Evolutionary conservation across 2,329 filamentous ascomycete species (phyloP).

Genomic region (Xylariaceae sp.): DNA sequence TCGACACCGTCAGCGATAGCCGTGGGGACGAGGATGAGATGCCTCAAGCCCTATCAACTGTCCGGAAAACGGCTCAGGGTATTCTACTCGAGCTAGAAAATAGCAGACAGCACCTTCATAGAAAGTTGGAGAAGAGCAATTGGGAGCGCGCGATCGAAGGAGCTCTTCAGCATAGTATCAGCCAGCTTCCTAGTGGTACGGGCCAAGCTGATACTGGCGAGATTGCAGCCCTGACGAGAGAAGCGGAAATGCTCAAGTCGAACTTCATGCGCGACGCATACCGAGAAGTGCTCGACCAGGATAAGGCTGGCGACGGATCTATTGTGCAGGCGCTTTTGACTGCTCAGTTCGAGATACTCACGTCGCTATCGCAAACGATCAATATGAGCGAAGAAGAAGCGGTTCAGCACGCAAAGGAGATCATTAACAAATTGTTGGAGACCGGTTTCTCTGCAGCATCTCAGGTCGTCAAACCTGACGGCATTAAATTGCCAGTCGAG

Average conservation of each 20-base stretch:
- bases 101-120: slow-evolving; percentile 85
- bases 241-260: slow-evolving; percentile 79
- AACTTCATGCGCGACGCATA: slow-evolving; percentile 78
- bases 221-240: slow-evolving; percentile 65
- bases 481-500: slow-evolving; percentile 55
- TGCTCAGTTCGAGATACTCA: slow-evolving; percentile 86
- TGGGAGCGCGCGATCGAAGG: slow-evolving; percentile 89
- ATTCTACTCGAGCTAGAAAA: slow-evolving; percentile 85
- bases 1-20: slow-evolving; percentile 73
- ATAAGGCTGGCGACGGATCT: slow-evolving; percentile 71
- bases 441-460: slow-evolving; percentile 68
- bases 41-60: slow-evolving; percentile 63
- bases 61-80: slow-evolving; percentile 83
- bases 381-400: slow-evolving; percentile 80
- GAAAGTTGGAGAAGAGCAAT: slow-evolving; percentile 69
- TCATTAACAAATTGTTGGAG: slow-evolving; percentile 73
- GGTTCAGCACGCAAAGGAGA: slow-evolving; percentile 68
- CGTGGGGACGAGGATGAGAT: slow-evolving; percentile 62
- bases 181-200: slow-evolving; percentile 70
- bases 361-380: slow-evolving; percentile 75
- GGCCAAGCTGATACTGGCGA: slow-evolving; percentile 60
- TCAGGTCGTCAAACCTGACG: slow-evolving; percentile 88
- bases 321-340: slow-evolving; percentile 78
- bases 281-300: slow-evolving; percentile 72
- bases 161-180: slow-evolving; percentile 77